Evolutionary conservation across 495 filamentous ascomycete genomes (phyloP).

Genomic region (Penicillium cinerascens): DNA sequence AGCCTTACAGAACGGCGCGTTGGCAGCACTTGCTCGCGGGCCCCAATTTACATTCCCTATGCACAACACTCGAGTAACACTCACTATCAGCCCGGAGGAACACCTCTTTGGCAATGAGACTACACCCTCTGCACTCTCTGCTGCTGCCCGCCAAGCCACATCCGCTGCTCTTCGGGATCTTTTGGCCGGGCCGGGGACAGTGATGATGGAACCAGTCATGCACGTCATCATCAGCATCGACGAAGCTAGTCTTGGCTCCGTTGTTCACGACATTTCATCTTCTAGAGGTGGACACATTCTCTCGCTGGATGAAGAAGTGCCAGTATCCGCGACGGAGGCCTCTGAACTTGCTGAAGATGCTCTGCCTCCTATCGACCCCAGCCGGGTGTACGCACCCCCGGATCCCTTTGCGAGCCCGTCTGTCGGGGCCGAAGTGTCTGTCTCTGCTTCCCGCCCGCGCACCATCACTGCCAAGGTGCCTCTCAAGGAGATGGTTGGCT

Average conservation of each 20-base stretch:
- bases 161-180: slow-evolving; percentile 58
- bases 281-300: slow-evolving; percentile 80
- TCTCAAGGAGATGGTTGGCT: slow-evolving; percentile 95
- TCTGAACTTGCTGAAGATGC: slow-evolving; percentile 20
- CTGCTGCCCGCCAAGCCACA: slow-evolving; percentile 71
- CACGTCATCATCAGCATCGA: slow-evolving; percentile 77
- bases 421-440: slow-evolving; percentile 19
- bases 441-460: slow-evolving; percentile 40
- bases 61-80: slow-evolving; percentile 61
- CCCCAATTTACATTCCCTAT: slow-evolving; percentile 74
- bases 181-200: slow-evolving; percentile 38
- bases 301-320: slow-evolving; percentile 66
- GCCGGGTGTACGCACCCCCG: slow-evolving; percentile 74
- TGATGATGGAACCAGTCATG: slow-evolving; percentile 91
- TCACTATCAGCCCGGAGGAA: slow-evolving; percentile 61
- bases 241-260: slow-evolving; percentile 72
- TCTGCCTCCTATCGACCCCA: slow-evolving; percentile 55
- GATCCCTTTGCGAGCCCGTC: slow-evolving; percentile 70
- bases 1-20: slow-evolving; percentile 69
- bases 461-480: slow-evolving; percentile 82
- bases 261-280: slow-evolving; percentile 87
- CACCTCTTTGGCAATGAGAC: slow-evolving; percentile 67
- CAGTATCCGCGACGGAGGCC: slow-evolving; percentile 26
- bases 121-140: slow-evolving; percentile 70
- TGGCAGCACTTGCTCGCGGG: slow-evolving; percentile 83